Evolutionary conservation across 352 stramenopile species (phyloP).

Genomic region (Pythium dissimile): DNA sequence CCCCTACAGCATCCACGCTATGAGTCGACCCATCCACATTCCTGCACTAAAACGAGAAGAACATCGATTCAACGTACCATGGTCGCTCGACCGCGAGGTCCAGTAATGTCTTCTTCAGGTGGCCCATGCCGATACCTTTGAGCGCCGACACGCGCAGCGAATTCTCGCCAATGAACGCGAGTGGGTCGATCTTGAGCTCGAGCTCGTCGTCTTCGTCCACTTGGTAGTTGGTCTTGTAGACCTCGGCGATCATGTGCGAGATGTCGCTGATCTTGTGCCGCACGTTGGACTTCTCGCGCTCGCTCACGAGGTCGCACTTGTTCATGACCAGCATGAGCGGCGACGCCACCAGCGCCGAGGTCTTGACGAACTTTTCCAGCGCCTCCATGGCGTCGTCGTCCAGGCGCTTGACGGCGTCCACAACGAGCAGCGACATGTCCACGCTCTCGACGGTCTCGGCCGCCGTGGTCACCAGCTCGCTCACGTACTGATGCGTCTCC

Average conservation of each 20-base stretch:
- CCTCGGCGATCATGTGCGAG: constrained; percentile 78
- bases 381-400: constrained; percentile 75
- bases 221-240: constrained; percentile 69
- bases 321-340: constrained; percentile 88
- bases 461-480: constrained; percentile 72
- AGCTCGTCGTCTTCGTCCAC: constrained; percentile 42
- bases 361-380: constrained; percentile 74
- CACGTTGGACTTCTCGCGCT: constrained; percentile 51
- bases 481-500: constrained; percentile 79
- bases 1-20: constrained; percentile 26
- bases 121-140: constrained; percentile 65
- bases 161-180: constrained; percentile 71
- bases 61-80: constrained; percentile 34
- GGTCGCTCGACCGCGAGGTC: constrained; percentile 63
- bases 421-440: constrained; percentile 83
- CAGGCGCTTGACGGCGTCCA: constrained; percentile 82
- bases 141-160: constrained; percentile 74
- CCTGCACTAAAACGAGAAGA: not conserved
- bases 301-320: constrained; percentile 69
- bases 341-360: constrained; percentile 66
- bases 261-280: constrained; percentile 69
- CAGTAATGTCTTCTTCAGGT: constrained; percentile 62
- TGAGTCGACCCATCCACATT: not conserved
- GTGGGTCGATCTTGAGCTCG: constrained; percentile 40
- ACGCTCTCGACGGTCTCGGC: constrained; percentile 75